Percentiles rank a stretch among this genome's conserved stretches.
These are phyloP conservation scores for Dryadomyces quercivorus DNA, from an alignment of 2,329 filamentous ascomycete species.

Conservation along the genomic window DNA sequence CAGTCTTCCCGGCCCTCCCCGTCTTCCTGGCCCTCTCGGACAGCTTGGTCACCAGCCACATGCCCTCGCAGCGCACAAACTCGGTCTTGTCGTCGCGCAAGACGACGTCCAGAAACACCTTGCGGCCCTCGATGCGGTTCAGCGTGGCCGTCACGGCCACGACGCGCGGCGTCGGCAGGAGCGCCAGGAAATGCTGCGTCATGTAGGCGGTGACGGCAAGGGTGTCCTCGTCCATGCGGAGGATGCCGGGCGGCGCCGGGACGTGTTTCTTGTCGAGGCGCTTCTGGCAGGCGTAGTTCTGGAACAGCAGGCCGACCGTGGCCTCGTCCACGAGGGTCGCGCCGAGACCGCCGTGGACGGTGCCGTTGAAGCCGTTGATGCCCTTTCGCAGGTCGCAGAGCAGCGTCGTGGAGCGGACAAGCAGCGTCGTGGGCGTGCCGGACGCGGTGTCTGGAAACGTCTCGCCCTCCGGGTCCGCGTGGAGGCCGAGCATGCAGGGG, in stretches of 20 bases:
- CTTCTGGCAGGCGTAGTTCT: conserved; percentile 12
- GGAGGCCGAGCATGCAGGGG: conserved; percentile 15
- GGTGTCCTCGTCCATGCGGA: neutral
- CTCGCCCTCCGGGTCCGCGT: conserved; percentile 7
- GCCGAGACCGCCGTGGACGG: conserved; percentile 16
- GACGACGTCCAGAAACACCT: conserved; percentile 6
- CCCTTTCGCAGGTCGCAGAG: conserved; percentile 14
- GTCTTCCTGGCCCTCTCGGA: no score
- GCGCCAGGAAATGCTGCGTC: conserved; percentile 6
- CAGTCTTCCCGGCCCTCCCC: neutral
- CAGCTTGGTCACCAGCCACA: conserved; percentile 6
- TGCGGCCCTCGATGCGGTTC: conserved; percentile 10
- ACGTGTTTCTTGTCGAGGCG: neutral
- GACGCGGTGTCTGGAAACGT: neutral
- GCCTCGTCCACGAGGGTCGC: conserved; percentile 17
- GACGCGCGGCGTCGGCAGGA: conserved; percentile 2
- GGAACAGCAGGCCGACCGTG: conserved; percentile 15
- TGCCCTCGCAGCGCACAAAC: conserved; percentile 8
- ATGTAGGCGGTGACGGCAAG: conserved; percentile 8
- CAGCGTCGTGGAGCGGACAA: conserved; percentile 4
- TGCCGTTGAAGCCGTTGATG: conserved; percentile 16
- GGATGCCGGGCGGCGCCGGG: neutral
- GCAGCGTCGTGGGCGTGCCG: neutral
- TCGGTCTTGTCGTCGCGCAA: neutral
- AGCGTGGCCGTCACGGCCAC: conserved; percentile 2